A percentile compares a stretch with the other conserved stretches of the same genome.
Evolutionary conservation across 2,329 filamentous ascomycete genomes (phyloP).

Genomic region (Cytospora piceae): DNA sequence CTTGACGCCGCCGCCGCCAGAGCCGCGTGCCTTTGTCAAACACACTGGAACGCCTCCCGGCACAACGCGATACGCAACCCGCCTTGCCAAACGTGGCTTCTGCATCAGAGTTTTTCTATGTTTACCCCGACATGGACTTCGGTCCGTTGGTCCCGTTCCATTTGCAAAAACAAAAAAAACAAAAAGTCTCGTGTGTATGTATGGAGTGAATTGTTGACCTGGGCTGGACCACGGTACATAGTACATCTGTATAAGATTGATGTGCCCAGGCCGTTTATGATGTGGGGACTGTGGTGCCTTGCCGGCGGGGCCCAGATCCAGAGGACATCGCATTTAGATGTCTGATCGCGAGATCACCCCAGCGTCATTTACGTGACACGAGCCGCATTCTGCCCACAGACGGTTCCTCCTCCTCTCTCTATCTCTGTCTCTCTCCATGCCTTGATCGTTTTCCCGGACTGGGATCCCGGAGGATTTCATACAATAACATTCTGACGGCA

Average conservation of each 20-base stretch:
- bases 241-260: slow-evolving; percentile 1
- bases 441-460: slow-evolving; percentile 14
- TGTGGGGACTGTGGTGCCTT: not conserved
- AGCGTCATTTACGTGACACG: slow-evolving; percentile 6
- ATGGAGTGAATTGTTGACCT: no score
- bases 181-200: not conserved
- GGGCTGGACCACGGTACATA: not conserved
- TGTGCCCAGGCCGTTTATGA: not conserved
- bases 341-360: slow-evolving; percentile 3
- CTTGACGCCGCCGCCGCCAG: not conserved
- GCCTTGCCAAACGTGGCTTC: slow-evolving; percentile 19
- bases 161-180: not conserved
- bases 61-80: slow-evolving; percentile 14
- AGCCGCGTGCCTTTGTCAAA: not conserved
- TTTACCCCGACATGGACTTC: not conserved
- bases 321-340: not conserved
- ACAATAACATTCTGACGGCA: slow-evolving; percentile 11
- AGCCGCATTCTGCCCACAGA: slow-evolving; percentile 26
- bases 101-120: not conserved
- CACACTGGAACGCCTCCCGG: slow-evolving; percentile 10
- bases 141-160: not conserved
- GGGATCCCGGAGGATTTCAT: slow-evolving; percentile 20
- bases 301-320: not conserved
- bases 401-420: not conserved
- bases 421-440: slow-evolving; percentile 4